Base-by-base conservation (phyloP, 768 basidiomycete genomes). In the Lentinula sp. region DNA sequence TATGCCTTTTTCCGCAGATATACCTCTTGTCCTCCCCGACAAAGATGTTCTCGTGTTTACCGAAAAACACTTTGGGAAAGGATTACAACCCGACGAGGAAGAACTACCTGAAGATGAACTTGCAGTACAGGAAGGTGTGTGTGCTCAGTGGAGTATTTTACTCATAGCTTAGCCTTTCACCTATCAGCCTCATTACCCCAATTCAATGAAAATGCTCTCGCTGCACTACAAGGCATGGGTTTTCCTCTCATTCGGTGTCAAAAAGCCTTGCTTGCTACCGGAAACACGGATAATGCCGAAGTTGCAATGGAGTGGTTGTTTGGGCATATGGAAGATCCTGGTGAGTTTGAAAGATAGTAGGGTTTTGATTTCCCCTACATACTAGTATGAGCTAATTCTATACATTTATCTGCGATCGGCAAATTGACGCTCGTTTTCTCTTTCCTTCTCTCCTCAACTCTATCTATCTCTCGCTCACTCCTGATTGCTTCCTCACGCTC, bases 251-350 rank as follows among this genome's bases (percentile, higher is more conserved):
- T 94, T 7, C 83, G 95, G 23, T 95, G 91, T 71, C 89, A 96
- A 67, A 95, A 93, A 66, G 97, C 95, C 0, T 71, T 98, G 5
- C 77, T 96, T 9, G 94, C 93, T 0, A 98, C 95, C 0, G 93
- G 93, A 0, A 87, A 88, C 65, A 43, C 37, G 13, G 75, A 72
- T 15, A 85, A 86, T 61, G 76, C 89, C 0, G 91, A 95, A 63
- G 81, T 78, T 0, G 97, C 97, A 0, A 96, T 96, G 94, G 87
- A 93, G 61, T 99, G 96, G 96, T 72, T 99, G 45, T 96, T 98
- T 68, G 79, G 73, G 48, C 96, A 98, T 71, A 92, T 95, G 91
- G 95, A 98, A 0, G 96, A 98, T 72, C 79, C 93, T 12, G 92
- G 94, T 92, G 49, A 7, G 77, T 65, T 23, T 8, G 23, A 51